Evolutionary conservation across 257 asterid species (phyloP), one percentile per base, ranked within the genome.

Genomic region (Salvia miltiorrhiza): DNA sequence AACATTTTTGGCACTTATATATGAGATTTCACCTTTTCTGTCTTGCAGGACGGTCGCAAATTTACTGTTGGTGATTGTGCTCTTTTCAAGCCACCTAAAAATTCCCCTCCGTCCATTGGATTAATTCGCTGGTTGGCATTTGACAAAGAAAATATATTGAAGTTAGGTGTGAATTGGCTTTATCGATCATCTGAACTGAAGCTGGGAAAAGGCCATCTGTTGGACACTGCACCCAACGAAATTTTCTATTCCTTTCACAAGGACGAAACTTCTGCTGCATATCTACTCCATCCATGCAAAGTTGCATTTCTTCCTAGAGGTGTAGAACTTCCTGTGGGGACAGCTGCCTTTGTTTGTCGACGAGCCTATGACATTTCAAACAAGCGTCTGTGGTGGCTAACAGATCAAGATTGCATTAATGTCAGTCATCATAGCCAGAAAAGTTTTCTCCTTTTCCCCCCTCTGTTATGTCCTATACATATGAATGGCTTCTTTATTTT

Each of bases 271-370:
- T 83, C 96, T 47, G 96, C 95, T 64, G 96, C 93, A 57, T 90
- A 95, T 24, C 78, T 92, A 37, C 91, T 90, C 32, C 97, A 92
- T 83, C 98, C 91, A 50, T 90, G 98, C 79, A 87, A 86, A 86
- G 98, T 92, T 83, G 96, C 98, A 70, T 90, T 90, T 83, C 98
- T 92, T 74, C 92, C 96, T 49, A 79, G 79, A 78, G 95, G 94
- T 24, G 84, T 73, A 69, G 95, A 84, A 78, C 95, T 90, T 78
- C 95, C 95, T 16, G 26, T 80, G 13, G 86, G 90, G 82, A 76
- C 80, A 76, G 85, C 95, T 56, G 83, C 96, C 65, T 92, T 85
- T 83, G 86, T 90, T 75, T 90, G 97, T 76, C 87, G 97, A 37
- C 91, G 96, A 17, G 90, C 80, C 71, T 92, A 88, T 60, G 98